Base-by-base conservation (phyloP, 148 eudicot genomes). In the Fallopia convolvulus region DNA sequence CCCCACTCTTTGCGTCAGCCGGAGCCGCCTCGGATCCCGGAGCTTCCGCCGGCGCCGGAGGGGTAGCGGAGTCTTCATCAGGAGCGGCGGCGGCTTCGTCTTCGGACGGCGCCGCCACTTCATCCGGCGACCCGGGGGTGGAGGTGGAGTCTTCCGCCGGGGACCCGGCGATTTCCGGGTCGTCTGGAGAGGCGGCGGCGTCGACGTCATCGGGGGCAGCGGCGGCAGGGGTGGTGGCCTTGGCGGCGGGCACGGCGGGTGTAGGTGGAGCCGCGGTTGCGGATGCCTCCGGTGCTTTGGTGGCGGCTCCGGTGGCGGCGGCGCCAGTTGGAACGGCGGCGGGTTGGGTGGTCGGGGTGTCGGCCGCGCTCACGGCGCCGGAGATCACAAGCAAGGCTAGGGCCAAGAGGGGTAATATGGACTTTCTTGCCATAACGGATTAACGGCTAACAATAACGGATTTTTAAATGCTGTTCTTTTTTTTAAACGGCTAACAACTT, bases 401-500 rank as follows among this genome's bases (percentile, higher is more conserved):
- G 18, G 72, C 44, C 10, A 68, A 68, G 72, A 68, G 1, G 36
- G 36, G 20, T 17, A 39, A 39, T 5, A 68, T 15, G 61, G 61
- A 18, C 72, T 68, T 68, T 7, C 21, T 68, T n/a, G 72, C 44
- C 72, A 68, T 65, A 61, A 26, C 33, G 21, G 61, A 55, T 55
- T n/a, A 55, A 61, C 68, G 21, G 12, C 13, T 65, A 30, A 12
- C 17, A 32, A 32, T 33, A 68, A 33, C 72, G 42, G 6, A 36
- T 32, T 33, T 4, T 66, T 66, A 3, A 32, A 4, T 33, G 0
- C 14, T 32, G 3, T 32, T 12, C 39, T 32, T 63, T 63, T n/a
- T n/a, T n/a, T n/a, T n/a, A n/a, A n/a, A n/a, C n/a, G n/a, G n/a
- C n/a, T n/a, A n/a, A n/a, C n/a, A n/a, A n/a, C n/a, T n/a, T 13